These are phyloP conservation scores for Globisporangium spiculum DNA, from an alignment of 352 stramenopile genomes.

Conservation along the genomic window DNA sequence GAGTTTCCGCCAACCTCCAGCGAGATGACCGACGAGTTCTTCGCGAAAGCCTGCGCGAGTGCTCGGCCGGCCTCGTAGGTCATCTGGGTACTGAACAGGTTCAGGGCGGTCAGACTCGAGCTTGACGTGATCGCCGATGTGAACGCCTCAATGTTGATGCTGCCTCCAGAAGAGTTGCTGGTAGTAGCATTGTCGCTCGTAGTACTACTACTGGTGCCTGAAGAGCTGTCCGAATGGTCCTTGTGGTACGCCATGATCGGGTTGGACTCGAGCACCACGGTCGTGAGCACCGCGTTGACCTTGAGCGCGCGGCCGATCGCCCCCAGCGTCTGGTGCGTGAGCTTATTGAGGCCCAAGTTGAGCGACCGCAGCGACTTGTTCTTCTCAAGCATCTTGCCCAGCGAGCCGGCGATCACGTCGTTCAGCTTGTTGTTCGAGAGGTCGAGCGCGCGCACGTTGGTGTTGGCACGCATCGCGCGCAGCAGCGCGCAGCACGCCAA, in stretches of 20 bases:
- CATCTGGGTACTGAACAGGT: conserved; percentile 63
- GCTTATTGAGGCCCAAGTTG: conserved; percentile 55
- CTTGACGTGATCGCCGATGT: conserved; percentile 33
- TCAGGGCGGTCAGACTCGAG: conserved; percentile 45
- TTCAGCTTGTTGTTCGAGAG: conserved; percentile 54
- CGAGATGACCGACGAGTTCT: conserved; percentile 46
- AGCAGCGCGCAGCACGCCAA: conserved; percentile 53
- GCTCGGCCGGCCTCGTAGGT: conserved; percentile 42
- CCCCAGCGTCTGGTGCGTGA: conserved; percentile 36
- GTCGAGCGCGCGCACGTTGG: conserved; percentile 54
- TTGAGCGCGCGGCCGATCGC: conserved; percentile 37
- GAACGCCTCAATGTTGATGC: conserved; percentile 39
- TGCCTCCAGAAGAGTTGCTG: background rate
- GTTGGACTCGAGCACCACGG: conserved; percentile 61
- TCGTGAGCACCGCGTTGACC: conserved; percentile 47
- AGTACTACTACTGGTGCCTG: background rate
- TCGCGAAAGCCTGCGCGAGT: conserved; percentile 39
- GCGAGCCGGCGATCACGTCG: conserved; percentile 33
- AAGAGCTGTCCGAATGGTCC: conserved; percentile 9
- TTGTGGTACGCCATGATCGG: conserved; percentile 35
- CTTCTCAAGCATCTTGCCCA: conserved; percentile 51
- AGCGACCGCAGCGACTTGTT: conserved; percentile 55
- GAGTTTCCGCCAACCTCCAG: conserved; percentile 51
- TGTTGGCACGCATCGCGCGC: conserved; percentile 55
- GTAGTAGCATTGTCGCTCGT: background rate